Conservation (phyloP, 768 basidiomycete species). For the Dendrothele bispora region DNA sequence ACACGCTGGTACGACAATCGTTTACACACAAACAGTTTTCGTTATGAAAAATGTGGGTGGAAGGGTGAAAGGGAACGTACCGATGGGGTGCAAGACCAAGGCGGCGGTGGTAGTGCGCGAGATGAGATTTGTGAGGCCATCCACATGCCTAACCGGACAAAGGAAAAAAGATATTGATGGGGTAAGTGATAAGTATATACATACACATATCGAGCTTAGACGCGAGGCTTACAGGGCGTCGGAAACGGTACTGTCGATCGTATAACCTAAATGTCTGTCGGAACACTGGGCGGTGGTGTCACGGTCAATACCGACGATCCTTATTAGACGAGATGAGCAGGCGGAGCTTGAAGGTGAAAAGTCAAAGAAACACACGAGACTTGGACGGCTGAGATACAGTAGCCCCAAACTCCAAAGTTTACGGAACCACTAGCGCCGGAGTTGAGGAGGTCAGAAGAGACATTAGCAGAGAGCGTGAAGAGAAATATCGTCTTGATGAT, state of each 20-base stretch:
- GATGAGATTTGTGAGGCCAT: conserved; percentile 38
- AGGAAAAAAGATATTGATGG: conserved; percentile 10
- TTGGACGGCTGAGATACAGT: conserved; percentile 50
- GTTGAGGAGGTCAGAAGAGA: conserved; percentile 30
- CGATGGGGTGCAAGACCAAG: conserved; percentile 57
- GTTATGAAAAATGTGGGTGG: no score
- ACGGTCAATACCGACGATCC: conserved; percentile 37
- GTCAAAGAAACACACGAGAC: conserved; percentile 32
- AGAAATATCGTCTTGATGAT: conserved; percentile 37
- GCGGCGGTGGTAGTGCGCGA: conserved; percentile 44
- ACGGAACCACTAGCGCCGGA: conserved; percentile 41
- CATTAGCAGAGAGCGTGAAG: conserved; percentile 47
- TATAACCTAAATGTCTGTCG: conserved; percentile 50
- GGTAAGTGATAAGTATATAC: conserved; percentile 9
- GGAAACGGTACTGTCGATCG: conserved; percentile 50
- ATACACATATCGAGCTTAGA: conserved; percentile 6
- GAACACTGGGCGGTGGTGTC: conserved; percentile 45
- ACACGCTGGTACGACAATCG: conserved; percentile 34
- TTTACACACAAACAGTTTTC: neutral
- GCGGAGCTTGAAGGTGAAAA: conserved; percentile 25
- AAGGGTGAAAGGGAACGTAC: conserved; percentile 27
- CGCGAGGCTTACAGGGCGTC: conserved; percentile 37
- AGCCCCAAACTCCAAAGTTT: conserved; percentile 65
- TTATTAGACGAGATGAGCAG: conserved; percentile 13
- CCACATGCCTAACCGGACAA: conserved; percentile 30